Base-by-base conservation (phyloP, 805 yeast genomes). In the Priceomyces castillae region DNA sequence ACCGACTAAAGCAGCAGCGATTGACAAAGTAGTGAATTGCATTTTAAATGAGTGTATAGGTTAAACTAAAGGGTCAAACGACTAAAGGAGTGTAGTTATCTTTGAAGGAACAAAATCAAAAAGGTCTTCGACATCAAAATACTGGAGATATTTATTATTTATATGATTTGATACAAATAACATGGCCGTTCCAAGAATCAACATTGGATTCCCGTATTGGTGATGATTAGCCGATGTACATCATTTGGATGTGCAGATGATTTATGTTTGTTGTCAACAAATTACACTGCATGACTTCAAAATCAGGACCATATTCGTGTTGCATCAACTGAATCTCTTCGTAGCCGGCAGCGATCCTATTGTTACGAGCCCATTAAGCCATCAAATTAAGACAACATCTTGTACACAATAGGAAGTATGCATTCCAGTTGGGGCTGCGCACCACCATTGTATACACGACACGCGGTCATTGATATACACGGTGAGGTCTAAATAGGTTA, bases 1-100 rank as follows among this genome's bases (percentile, higher is more conserved):
- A 54, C 63, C 57, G 30, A 58, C 47, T 36, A 55, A 43, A 43
- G 61, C 60, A 40, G 63, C 46, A 42, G 54, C 49, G 33, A 57
- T 46, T 12, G 35, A 44, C 45, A 47, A 40, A 30, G 50, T 38
- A 20, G 52, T 40, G 40, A 48, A 51, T 51, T 52, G 51, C 56
- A 52, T 52, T 33, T 23, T 37, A 37, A 40, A 33, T 17, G 41
- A 38, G 34, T n/a, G 53, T 48, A 48, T 55, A 11, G 46, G 55
- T 40, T 35, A 49, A 18, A 46, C 46, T 28, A 22, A 9, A 9
- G 25, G 25, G 6, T 9, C 25, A 22, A 22, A 22, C 6, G 25
- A 22, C 25, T 22, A 41, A 44, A 41, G 51, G 54, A 37, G n/a
- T 23, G 40, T 28, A 28, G 15, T 28, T 4, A 6, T 28, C 15